Base-by-base conservation (phyloP, 2,329 filamentous ascomycete species). In the Colletotrichum sojae region DNA sequence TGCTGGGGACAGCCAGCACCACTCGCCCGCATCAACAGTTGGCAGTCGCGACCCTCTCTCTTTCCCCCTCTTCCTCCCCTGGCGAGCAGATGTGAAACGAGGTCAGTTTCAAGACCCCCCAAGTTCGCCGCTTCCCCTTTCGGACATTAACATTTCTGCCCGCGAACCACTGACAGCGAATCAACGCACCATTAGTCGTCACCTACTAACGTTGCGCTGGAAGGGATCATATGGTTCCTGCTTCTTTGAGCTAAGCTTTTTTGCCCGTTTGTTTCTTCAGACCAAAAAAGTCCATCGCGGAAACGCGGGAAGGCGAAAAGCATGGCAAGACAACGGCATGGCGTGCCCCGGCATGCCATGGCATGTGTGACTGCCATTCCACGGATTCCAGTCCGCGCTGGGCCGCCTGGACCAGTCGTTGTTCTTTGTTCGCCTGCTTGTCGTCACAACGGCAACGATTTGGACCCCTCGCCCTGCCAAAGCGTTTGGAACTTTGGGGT, bases 151-250 rank as follows among this genome's bases (percentile, higher is more conserved):
- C 25, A 43, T 27, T 18, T 56, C 31, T 39, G 49, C 45, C 56
- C 55, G 51, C 20, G 56, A 67, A 60, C 45, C 12, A 56, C 56
- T 66, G 67, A 61, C 27, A 69, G 62, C 62, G 62, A 69, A 69
- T 69, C 67, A 49, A 69, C 25, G 18, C 49, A 20, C 63, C 18
- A 27, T 56, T 59, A 22, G 51, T 51, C 51, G 22, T 66, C 62
- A 61, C 45, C 61, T 69, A 8, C 65, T 49, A 55, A 53, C 45
- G 57, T 49, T 22, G 20, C 2, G n/a, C 20, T 9, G 43, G 62
- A 66, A 31, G 63, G 67, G 51, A 69, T 61, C 67, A 46, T 69
- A 16, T 67, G 43, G 62, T 55, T 69, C 51, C 67, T 69, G 45
- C 51, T 57, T 52, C 18, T 55, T 39, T 15, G n/a, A 27, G 56